Evolutionary conservation across 2,329 filamentous ascomycete species (phyloP), one percentile per base, ranked within the genome.

Genomic region (Phaeophleospora eucalypticola): DNA sequence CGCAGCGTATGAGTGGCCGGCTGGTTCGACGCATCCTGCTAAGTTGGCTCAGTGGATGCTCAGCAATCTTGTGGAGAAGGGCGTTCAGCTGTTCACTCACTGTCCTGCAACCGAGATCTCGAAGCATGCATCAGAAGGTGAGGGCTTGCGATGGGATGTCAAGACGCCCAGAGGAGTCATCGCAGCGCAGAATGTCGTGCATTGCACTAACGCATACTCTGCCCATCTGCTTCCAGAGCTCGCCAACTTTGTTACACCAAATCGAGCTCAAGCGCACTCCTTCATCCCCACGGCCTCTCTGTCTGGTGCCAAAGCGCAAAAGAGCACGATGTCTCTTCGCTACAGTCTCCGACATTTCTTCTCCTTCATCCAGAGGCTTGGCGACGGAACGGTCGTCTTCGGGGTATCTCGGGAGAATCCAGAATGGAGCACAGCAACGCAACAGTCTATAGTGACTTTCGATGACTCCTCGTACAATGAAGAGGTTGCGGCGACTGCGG

Each of bases 1-100:
- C 9, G 65, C 69, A n/a, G 74, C 73, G 6, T 77, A 76, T 48
- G 73, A 76, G 52, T 77, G 74, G 74, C 70, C 73, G 3, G 74
- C 72, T 12, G 74, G 70, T 2, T 75, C 71, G 2, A 71, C 65
- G 27, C 74, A 76, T 56, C 73, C 74, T 2, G 73, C 73, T 4
- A 76, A 75, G 53, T 57, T 77, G 16, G 68, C 70, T 1, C 73
- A 76, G n/a, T 76, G 71, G 63, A 63, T 77, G 10, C 59, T 77
- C 16, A 57, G 54, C 10, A 57, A 62, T 14, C 63, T 62, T 12
- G 63, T 74, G 4, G 56, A 58, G 1, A 63, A 63, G 34, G 73
- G 73, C 4, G 67, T 61, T 3, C 59, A 49, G 20, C 50, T 77
- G 3, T 74, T 68, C 53, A 74, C 73, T 0, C 67, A 72, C 44